A percentile compares a stretch with the other conserved stretches of the same genome.
phyloP scores from a whole-genome alignment of 1,284 basidiomycete species.

The Cutaneotrichosporon spelunceum region DNA sequence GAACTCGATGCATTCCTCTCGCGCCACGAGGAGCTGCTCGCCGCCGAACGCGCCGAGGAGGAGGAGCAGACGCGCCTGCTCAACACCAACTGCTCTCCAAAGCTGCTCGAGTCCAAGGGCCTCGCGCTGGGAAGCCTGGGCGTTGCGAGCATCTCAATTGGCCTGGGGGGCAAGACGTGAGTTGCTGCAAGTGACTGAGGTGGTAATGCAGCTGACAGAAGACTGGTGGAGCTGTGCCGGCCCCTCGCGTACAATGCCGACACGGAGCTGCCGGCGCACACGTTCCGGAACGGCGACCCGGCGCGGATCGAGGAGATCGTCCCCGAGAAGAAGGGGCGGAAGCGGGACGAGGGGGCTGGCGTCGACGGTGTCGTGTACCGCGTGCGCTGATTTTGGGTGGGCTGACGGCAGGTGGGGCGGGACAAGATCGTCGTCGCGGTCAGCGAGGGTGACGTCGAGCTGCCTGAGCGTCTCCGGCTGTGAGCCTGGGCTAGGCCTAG shows the following conservation, averaged over 20 bases:
- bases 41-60: constrained; percentile 73
- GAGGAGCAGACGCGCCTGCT: constrained; percentile 75
- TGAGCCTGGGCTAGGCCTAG: constrained; percentile 29
- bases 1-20: constrained; percentile 64
- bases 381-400: constrained; percentile 48
- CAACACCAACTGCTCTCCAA: constrained; percentile 77
- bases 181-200: too few relatives aligned
- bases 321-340: constrained; percentile 55
- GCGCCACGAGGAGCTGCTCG: constrained; percentile 66
- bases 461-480: constrained; percentile 77
- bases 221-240: constrained; percentile 79
- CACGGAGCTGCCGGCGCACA: constrained; percentile 75
- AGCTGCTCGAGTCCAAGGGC: constrained; percentile 80
- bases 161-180: constrained; percentile 86
- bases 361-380: constrained; percentile 80
- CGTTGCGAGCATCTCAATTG: constrained; percentile 67
- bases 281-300: constrained; percentile 76
- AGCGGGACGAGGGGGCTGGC: constrained; percentile 37
- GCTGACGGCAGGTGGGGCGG: constrained; percentile 61
- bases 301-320: constrained; percentile 75
- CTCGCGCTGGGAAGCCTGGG: constrained; percentile 73
- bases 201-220: constrained; percentile 40
- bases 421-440: constrained; percentile 73
- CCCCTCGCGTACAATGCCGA: constrained; percentile 73
- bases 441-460: constrained; percentile 64